phyloP scores from a whole-genome alignment of 169 alveolate species.

The Plasmodium coatneyi region DNA sequence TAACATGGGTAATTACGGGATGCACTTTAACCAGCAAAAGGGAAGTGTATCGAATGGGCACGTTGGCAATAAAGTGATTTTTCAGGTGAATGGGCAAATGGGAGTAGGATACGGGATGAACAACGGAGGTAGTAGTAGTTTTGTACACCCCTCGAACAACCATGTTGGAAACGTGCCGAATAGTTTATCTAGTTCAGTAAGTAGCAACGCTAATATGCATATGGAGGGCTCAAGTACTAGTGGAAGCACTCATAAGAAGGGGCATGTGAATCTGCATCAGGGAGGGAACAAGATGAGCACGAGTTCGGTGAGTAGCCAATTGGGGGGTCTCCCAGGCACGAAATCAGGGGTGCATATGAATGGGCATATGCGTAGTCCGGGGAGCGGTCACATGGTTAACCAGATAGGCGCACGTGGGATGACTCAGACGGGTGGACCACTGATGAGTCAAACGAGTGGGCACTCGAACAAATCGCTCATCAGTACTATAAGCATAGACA shows the following conservation, averaged over 20 bases:
- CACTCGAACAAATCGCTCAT: background rate
- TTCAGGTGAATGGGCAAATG: background rate
- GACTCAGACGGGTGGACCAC: background rate
- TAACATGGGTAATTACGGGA: conserved; percentile 17
- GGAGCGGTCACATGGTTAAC: background rate
- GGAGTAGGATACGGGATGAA: background rate
- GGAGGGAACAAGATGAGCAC: background rate
- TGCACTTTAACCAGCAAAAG: conserved; percentile 22
- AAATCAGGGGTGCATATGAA: background rate
- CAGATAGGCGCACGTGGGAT: background rate
- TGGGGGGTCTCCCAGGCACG: background rate
- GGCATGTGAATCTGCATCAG: background rate
- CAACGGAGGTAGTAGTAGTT: background rate
- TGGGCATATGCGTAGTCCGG: conserved; percentile 1
- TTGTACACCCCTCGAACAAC: background rate
- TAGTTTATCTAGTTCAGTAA: background rate
- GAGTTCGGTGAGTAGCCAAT: background rate
- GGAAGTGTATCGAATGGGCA: conserved; percentile 3
- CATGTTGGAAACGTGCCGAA: background rate
- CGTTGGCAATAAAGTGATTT: background rate
- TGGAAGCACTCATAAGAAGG: background rate
- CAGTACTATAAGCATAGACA: background rate
- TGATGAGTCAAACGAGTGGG: background rate
- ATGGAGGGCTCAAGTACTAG: background rate
- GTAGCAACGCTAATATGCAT: background rate